Evolutionary conservation across 495 filamentous ascomycete genomes (phyloP).

Genomic region (Parathielavia appendiculata): DNA sequence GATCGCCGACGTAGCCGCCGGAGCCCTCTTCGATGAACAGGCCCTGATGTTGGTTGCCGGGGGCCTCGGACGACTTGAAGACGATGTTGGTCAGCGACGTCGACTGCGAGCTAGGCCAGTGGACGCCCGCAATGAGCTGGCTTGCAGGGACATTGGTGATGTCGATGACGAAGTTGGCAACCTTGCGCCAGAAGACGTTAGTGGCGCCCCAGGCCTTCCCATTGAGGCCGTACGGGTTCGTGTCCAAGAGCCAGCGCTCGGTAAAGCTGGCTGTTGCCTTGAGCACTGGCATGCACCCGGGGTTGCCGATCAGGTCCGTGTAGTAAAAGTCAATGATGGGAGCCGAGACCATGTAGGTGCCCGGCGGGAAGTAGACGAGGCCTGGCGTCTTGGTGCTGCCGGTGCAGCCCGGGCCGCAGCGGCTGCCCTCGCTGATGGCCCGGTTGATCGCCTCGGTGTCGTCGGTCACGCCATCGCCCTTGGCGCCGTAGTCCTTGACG

Average conservation of each 20-base stretch:
- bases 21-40: conserved; percentile 72
- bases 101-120: conserved; percentile 74
- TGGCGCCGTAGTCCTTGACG: conserved; percentile 54
- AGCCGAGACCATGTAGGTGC: conserved; percentile 63
- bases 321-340: conserved; percentile 63
- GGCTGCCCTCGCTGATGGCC: conserved; percentile 67
- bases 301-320: conserved; percentile 65
- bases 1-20: conserved; percentile 67
- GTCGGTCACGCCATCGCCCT: conserved; percentile 65
- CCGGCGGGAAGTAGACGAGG: conserved; percentile 71
- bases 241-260: conserved; percentile 58
- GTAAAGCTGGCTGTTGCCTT: conserved; percentile 59
- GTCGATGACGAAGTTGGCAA: conserved; percentile 71
- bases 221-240: conserved; percentile 40
- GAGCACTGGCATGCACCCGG: conserved; percentile 57
- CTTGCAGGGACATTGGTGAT: conserved; percentile 52
- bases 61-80: conserved; percentile 56
- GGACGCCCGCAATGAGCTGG: conserved; percentile 58
- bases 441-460: conserved; percentile 78
- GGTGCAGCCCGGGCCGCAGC: conserved; percentile 70
- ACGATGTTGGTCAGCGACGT: conserved; percentile 69
- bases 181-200: conserved; percentile 72
- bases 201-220: conserved; percentile 45
- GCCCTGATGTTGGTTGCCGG: conserved; percentile 62
- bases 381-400: conserved; percentile 69